These are phyloP conservation scores for Castanea sativa DNA, from an alignment of 306 rosid species.

Conservation along the genomic window DNA sequence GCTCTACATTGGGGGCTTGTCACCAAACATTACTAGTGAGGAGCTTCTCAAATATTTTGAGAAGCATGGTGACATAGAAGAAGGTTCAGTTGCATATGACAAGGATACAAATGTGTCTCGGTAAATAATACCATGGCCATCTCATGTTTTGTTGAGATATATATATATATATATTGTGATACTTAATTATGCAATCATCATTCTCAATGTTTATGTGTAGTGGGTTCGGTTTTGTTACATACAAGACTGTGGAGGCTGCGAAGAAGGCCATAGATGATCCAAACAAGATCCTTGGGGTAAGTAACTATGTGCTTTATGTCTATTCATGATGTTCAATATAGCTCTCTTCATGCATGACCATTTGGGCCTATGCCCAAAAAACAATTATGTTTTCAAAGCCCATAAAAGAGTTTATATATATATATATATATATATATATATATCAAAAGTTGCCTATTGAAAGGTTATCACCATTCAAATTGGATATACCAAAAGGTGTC, in stretches of 20 bases:
- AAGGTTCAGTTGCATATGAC: conserved; percentile 86
- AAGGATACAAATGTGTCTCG: conserved; percentile 73
- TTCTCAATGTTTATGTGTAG: conserved; percentile 33
- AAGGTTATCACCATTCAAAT: too few relatives aligned
- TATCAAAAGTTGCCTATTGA: too few relatives aligned
- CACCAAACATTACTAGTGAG: conserved; percentile 74
- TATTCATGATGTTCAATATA: conserved; percentile 1
- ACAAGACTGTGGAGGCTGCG: conserved; percentile 61
- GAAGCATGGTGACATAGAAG: conserved; percentile 77
- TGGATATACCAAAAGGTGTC: too few relatives aligned
- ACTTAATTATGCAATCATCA: background rate
- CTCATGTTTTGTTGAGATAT: conserved; percentile 1
- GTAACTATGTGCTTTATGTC: conserved; percentile 9
- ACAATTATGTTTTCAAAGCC: background rate
- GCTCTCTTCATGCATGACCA: conserved; percentile 1
- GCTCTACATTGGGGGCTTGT: conserved; percentile 73
- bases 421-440: too few relatives aligned
- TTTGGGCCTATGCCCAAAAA: background rate
- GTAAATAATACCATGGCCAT: conserved; percentile 24
- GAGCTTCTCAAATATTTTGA: conserved; percentile 53
- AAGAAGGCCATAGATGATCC: conserved; percentile 79
- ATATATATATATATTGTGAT: background rate
- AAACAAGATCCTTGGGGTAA: conserved; percentile 66
- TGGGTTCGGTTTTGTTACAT: conserved; percentile 82
- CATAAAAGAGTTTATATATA: background rate